Evolutionary conservation across 176 grass and related monocot genomes (phyloP).

Genomic region (Microstegium vimineum): DNA sequence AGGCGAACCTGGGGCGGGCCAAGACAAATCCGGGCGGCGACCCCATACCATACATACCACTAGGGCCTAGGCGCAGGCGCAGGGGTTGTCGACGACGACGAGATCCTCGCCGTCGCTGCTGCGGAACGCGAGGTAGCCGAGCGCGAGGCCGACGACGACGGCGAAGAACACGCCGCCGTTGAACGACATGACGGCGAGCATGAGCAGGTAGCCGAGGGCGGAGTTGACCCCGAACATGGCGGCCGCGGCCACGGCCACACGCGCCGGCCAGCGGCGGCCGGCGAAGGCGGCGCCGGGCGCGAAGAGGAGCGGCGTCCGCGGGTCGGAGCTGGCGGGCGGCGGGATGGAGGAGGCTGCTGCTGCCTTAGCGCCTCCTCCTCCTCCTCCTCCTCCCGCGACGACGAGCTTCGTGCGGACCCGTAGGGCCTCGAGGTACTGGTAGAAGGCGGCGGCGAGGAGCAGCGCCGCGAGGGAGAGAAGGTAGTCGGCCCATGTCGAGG

Average conservation of each 20-base stretch:
- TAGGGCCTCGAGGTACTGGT: constrained; percentile 95
- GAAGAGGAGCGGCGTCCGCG: constrained; percentile 39
- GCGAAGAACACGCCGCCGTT: constrained; percentile 87
- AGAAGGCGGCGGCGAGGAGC: constrained; percentile 77
- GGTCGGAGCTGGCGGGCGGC: constrained; percentile 33
- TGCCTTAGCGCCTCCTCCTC: constrained; percentile 20
- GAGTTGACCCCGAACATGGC: constrained; percentile 80
- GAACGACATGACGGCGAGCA: constrained; percentile 98
- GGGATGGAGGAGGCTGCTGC: background rate
- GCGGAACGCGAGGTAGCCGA: constrained; percentile 78
- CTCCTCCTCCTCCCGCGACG: constrained; percentile 3
- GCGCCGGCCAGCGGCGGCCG: constrained; percentile 4
- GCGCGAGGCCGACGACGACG: constrained; percentile 62
- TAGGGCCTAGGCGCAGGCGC: constrained; percentile 86
- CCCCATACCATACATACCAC: background rate
- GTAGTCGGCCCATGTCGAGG: constrained; percentile 63
- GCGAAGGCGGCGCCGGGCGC: background rate
- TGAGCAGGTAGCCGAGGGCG: constrained; percentile 81
- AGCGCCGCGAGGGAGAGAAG: constrained; percentile 74
- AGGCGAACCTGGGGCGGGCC: background rate
- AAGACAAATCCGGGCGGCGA: background rate
- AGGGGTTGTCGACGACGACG: constrained; percentile 65
- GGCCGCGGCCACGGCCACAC: constrained; percentile 35
- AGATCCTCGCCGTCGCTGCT: constrained; percentile 69
- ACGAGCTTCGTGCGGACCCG: constrained; percentile 69